A percentile compares a stretch with the other conserved stretches of the same genome.
phyloP scores from a whole-genome alignment of 2,329 filamentous ascomycete genomes.

The Paracamarosporium sp. region DNA sequence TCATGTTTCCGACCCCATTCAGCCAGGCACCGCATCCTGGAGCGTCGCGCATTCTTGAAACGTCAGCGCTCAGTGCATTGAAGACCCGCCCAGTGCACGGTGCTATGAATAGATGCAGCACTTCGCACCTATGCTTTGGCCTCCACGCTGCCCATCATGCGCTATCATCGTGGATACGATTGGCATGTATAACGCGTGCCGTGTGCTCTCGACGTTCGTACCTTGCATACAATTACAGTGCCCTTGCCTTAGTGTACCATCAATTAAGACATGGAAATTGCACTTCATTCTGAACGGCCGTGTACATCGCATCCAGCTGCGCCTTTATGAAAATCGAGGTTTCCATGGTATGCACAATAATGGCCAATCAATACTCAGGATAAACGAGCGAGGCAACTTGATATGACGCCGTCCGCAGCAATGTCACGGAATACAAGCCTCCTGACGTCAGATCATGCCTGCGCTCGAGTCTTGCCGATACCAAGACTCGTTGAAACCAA shows the following conservation, averaged over 20 bases:
- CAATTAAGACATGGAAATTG: too few species aligned
- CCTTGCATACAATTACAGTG: not conserved
- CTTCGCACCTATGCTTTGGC: not conserved
- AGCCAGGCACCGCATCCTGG: conserved; percentile 9
- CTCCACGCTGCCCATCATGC: not conserved
- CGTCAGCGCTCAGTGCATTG: conserved; percentile 6
- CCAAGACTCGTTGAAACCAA: too few species aligned
- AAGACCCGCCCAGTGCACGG: conserved; percentile 1
- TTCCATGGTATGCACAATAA: too few species aligned
- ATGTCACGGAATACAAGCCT: too few species aligned
- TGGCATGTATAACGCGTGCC: not conserved
- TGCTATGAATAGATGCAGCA: not conserved
- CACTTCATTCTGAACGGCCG: too few species aligned
- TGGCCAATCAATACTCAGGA: too few species aligned
- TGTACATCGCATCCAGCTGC: too few species aligned
- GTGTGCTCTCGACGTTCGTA: not conserved
- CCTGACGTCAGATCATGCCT: too few species aligned
- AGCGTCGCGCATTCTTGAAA: conserved; percentile 21
- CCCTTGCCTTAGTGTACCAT: not conserved
- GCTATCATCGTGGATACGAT: not conserved
- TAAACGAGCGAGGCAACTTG: too few species aligned
- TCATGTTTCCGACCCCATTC: conserved; percentile 6
- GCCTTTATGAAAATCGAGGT: too few species aligned
- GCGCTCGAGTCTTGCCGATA: too few species aligned
- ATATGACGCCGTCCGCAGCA: too few species aligned